Percentiles rank a stretch among this genome's conserved stretches.
These are phyloP conservation scores for Boeremia lycopersici DNA, from an alignment of 2,329 filamentous ascomycete species.

Conservation along the genomic window DNA sequence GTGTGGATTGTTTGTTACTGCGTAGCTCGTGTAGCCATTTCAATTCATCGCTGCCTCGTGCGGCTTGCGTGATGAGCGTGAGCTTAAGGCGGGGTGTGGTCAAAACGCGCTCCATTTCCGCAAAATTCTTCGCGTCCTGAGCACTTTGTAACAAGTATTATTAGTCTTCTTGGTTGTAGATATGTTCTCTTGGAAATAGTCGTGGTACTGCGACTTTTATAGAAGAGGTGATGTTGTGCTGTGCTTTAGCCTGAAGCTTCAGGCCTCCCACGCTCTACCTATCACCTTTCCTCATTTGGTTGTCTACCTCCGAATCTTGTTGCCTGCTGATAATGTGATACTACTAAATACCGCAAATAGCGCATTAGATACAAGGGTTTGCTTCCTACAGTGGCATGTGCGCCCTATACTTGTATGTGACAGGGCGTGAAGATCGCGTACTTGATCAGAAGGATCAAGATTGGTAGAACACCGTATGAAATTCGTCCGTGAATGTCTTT, in stretches of 20 bases:
- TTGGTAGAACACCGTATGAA: not conserved
- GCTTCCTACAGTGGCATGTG: no score
- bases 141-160: not conserved
- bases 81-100: constrained; percentile 40
- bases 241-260: not conserved
- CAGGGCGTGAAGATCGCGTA: no score
- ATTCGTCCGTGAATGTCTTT: not conserved
- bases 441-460: no score
- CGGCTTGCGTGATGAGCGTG: constrained; percentile 36
- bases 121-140: no score
- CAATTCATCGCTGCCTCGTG: constrained; percentile 39
- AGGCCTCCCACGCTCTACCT: not conserved
- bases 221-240: not conserved
- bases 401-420: no score
- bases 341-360: not conserved
- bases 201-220: no score
- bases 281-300: not conserved
- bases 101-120: constrained; percentile 34
- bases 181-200: no score
- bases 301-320: not conserved
- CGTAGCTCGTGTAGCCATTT: constrained; percentile 43
- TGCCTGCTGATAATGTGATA: not conserved
- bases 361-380: no score
- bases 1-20: constrained; percentile 36
- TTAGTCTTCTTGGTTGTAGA: no score